Evolutionary conservation across 805 yeast genomes (phyloP).

Genomic region (Wickerhamiella sorbophila): DNA sequence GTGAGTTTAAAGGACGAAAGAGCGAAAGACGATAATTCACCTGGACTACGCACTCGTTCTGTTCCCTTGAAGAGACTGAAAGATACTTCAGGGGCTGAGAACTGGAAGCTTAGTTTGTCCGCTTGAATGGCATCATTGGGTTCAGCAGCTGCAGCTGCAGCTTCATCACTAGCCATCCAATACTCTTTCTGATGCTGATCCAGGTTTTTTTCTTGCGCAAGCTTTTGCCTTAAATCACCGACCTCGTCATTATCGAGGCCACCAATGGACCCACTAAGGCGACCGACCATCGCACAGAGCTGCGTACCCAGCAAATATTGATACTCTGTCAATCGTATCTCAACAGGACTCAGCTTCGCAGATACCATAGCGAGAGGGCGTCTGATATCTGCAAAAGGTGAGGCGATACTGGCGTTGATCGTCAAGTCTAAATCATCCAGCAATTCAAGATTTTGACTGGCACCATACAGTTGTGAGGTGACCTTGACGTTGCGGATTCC

Average conservation of each 20-base stretch:
- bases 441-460: conserved; percentile 44
- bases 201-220: conserved; percentile 15
- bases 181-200: conserved; percentile 4
- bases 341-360: conserved; percentile 50
- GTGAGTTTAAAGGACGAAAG: conserved; percentile 48
- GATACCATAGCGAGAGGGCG: conserved; percentile 36
- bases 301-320: conserved; percentile 47
- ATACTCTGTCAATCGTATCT: conserved; percentile 53
- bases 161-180: conserved; percentile 6
- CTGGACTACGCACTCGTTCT: conserved; percentile 23
- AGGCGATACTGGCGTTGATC: conserved; percentile 3
- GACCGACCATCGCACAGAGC: conserved; percentile 41
- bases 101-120: conserved; percentile 33
- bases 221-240: conserved; percentile 12
- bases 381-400: conserved; percentile 14
- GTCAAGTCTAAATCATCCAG: conserved; percentile 12
- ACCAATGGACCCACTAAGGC: conserved; percentile 36
- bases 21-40: conserved; percentile 18
- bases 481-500: conserved; percentile 63
- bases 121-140: conserved; percentile 12
- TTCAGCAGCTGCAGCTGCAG: not conserved
- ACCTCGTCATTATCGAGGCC: conserved; percentile 38
- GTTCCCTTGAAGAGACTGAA: conserved; percentile 48
- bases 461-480: conserved; percentile 41
- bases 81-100: conserved; percentile 43